Evolutionary conservation across 257 asterid genomes (phyloP), one percentile per base, ranked within the genome.

Genomic region (Coffea eugenioides): DNA sequence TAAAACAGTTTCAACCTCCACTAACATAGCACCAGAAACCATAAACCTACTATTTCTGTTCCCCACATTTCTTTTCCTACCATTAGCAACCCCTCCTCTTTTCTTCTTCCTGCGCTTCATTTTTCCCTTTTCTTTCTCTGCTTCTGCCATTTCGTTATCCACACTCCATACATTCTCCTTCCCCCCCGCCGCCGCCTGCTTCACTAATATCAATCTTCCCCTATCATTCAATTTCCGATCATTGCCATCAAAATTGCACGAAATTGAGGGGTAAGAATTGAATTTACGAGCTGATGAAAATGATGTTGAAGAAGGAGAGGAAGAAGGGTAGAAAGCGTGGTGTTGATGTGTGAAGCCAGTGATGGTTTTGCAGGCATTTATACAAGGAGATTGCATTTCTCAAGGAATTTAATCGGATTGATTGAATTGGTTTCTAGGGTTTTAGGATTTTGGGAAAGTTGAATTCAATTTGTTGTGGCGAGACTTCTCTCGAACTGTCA

Each of bases 161-260:
- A 96, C 76, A 72, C 97, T 94, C 97, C 98, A 94, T 70, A 94
- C 97, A 80, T 96, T 96, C 46, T 96, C 97, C 88, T 93, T 93
- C 69, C 94, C 98, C 1, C n/a, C 64, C 64, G 2, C n/a, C 59
- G 59, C 59, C 64, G 5, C n/a, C 64, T 0, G 9, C 84, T 90
- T 89, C 16, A 86, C 89, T 15, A 87, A 84, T 48, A 84, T 83
- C 86, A 82, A 84, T 79, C 83, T 82, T 81, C 80, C 86, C 75
- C 85, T 85, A 49, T 52, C 16, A 18, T 56, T 20, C 64, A 15
- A 54, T 79, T 80, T 48, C 31, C 79, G 45, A 62, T 62, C 9
- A 59, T 79, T 74, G 36, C 62, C 73, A 5, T 80, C 80, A 51
- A 79, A 87, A 82, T 72, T 83, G 90, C 97, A 92, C n/a, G 90